Conservation (phyloP, 805 yeast species). For the Zygoascus ofunaensis region DNA sequence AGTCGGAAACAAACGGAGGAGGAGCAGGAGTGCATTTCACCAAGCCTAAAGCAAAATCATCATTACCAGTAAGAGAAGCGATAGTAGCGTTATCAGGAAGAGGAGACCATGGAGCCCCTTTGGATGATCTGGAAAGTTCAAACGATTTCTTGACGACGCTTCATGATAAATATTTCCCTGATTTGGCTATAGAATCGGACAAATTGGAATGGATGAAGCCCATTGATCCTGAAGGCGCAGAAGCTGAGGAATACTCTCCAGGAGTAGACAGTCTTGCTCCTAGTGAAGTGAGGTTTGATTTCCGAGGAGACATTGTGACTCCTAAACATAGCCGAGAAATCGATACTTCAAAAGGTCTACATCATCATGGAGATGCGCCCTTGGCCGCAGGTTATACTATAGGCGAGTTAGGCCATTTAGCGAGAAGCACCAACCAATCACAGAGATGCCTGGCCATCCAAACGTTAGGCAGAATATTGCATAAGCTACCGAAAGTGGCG, state of each 20-base stretch:
- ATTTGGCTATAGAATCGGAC: constrained; percentile 71
- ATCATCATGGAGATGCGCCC: constrained; percentile 87
- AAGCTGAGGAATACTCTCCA: constrained; percentile 35
- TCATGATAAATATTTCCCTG: constrained; percentile 82
- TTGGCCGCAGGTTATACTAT: constrained; percentile 88
- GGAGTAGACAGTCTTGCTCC: constrained; percentile 30
- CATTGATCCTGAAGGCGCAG: constrained; percentile 29
- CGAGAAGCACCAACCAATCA: constrained; percentile 70
- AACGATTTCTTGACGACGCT: constrained; percentile 71
- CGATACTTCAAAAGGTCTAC: constrained; percentile 61
- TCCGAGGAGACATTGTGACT: constrained; percentile 66
- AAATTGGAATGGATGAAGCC: constrained; percentile 90
- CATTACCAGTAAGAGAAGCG: not conserved
- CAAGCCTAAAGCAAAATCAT: not conserved
- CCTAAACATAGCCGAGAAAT: constrained; percentile 42
- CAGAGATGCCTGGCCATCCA: constrained; percentile 84
- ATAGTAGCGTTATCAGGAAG: constrained; percentile 5
- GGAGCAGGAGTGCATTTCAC: constrained; percentile 1
- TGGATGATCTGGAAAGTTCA: constrained; percentile 49
- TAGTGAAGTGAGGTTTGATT: constrained; percentile 76
- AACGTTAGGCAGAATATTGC: constrained; percentile 77
- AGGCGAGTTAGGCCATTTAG: constrained; percentile 66
- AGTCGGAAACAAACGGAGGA: constrained; percentile 1
- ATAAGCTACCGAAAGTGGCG: constrained; percentile 13
- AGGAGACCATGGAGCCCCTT: not conserved